Conservation (phyloP, 202 grass and related monocot genomes). For the Setaria italica region DNA sequence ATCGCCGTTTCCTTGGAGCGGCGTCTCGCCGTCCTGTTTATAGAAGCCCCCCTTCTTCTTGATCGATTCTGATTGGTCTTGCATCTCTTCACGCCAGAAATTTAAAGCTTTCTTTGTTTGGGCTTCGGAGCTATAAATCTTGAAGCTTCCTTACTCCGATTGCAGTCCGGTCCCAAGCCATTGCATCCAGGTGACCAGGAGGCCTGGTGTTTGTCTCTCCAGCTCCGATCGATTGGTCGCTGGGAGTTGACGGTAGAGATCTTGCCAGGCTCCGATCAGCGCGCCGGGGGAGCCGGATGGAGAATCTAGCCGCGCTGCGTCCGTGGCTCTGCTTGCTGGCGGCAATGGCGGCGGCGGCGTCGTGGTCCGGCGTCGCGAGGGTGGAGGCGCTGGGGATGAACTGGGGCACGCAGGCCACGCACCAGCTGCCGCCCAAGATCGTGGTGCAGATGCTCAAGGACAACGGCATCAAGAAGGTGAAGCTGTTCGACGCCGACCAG, state of each 20-base stretch:
- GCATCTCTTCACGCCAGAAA: not conserved
- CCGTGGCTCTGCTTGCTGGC: conserved; percentile 30
- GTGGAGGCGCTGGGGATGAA: conserved; percentile 79
- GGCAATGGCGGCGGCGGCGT: conserved; percentile 9
- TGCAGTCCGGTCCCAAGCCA: not conserved
- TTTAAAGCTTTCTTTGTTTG: conserved; percentile 1
- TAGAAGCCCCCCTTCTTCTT: not conserved
- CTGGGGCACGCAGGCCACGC: conserved; percentile 94
- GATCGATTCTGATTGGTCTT: not conserved
- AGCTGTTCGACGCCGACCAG: conserved; percentile 87
- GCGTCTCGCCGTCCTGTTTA: not conserved
- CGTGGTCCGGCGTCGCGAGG: conserved; percentile 17
- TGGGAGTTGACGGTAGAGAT: not conserved
- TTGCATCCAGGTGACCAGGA: not conserved
- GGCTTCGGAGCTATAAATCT: not conserved
- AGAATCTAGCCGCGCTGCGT: conserved; percentile 1
- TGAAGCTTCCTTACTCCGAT: not conserved
- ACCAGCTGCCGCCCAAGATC: conserved; percentile 67
- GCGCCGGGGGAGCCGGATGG: not conserved
- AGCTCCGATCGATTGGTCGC: not conserved
- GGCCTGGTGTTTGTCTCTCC: not conserved
- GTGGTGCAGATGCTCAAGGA: conserved; percentile 77
- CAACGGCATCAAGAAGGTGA: conserved; percentile 88
- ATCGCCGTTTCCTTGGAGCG: conserved; percentile 14
- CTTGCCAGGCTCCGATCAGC: not conserved